Base-by-base conservation (phyloP, 2,329 filamentous ascomycete genomes). In the Trematosphaeria pertusa region DNA sequence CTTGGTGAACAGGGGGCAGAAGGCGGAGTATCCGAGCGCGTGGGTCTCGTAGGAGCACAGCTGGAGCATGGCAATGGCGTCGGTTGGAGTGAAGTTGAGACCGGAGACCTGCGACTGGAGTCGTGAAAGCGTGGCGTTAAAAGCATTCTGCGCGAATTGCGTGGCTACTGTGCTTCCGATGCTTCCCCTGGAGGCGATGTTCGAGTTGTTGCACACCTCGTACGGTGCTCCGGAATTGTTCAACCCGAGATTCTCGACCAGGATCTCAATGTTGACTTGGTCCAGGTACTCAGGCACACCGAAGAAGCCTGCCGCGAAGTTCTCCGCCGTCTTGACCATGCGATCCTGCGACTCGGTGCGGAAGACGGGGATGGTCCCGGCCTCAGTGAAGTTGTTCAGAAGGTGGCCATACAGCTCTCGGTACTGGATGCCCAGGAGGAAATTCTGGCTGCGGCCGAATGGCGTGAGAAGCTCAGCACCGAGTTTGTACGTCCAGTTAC, bases 371-470 rank as follows among this genome's bases (percentile, higher is more conserved):
- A 76, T 56, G 4, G 70, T 64, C 19, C 68, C 67, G 1, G 52
- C 30, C 31, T 50, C 62, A n/a, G 69, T 64, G 46, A 76, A 76
- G 58, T 76, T 76, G 50, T 76, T 76, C 32, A 77, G 69, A 10
- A 76, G 65, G 36, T 73, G 60, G 6, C 74, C 63, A 20, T 67
- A 77, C n/a, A 76, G 62, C 49, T 76, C 69, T 12, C 74, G 70
- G 46, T 75, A 67, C 41, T 65, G 61, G 10, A 75, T 52, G 7
- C 74, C 74, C 3, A 76, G 64, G 10, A 73, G 53, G 52, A 76
- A 76, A 39, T 71, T 65, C 53, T 78, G 60, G 39, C 59, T 59
- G 34, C 64, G 63, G 14, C 64, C 64, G 35, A 62, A 67, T 3
- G 64, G 63, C 0, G 63, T 67, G 1, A 67, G 56, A 4, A 67